These are phyloP conservation scores for Ophiocordyceps polyrhachis-furcata DNA, from an alignment of 2,329 filamentous ascomycete species.

Conservation along the genomic window DNA sequence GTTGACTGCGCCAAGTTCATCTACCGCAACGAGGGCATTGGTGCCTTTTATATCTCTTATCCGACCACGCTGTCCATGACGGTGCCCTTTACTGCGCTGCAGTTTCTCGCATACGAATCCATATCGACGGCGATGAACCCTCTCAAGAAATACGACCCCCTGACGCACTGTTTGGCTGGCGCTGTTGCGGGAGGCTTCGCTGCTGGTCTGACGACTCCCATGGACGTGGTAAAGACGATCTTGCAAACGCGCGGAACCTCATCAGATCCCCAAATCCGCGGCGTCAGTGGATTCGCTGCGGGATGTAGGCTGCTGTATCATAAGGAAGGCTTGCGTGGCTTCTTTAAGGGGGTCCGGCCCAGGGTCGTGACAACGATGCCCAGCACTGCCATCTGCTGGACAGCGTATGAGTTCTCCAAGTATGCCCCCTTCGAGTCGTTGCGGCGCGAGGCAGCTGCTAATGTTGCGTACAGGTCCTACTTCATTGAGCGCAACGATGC, in stretches of 20 bases:
- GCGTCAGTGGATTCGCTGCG: conserved; percentile 64
- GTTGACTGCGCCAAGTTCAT: conserved; percentile 73
- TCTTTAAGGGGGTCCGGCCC: conserved; percentile 84
- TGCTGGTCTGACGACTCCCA: conserved; percentile 80
- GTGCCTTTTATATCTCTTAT: conserved; percentile 95
- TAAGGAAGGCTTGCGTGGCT: conserved; percentile 69
- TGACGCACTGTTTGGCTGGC: conserved; percentile 85
- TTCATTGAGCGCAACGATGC: conserved; percentile 36
- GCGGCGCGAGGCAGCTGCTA: not conserved
- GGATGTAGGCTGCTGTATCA: conserved; percentile 67
- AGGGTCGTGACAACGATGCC: conserved; percentile 93
- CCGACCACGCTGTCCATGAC: conserved; percentile 98
- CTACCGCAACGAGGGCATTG: conserved; percentile 70
- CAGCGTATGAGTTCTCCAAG: conserved; percentile 52
- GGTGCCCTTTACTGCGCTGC: conserved; percentile 88
- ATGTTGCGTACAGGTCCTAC: conserved; percentile 27
- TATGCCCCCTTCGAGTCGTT: conserved; percentile 18
- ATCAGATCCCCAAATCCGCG: conserved; percentile 59
- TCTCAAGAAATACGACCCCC: conserved; percentile 66
- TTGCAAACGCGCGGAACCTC: conserved; percentile 82
- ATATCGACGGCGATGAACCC: conserved; percentile 90
- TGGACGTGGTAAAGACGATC: conserved; percentile 97
- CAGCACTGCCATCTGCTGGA: conserved; percentile 99
- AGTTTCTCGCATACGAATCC: conserved; percentile 96
- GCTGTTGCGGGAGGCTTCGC: conserved; percentile 86